phyloP scores from a whole-genome alignment of 164 flowering plant genomes.

The Aristolochia contorta region DNA sequence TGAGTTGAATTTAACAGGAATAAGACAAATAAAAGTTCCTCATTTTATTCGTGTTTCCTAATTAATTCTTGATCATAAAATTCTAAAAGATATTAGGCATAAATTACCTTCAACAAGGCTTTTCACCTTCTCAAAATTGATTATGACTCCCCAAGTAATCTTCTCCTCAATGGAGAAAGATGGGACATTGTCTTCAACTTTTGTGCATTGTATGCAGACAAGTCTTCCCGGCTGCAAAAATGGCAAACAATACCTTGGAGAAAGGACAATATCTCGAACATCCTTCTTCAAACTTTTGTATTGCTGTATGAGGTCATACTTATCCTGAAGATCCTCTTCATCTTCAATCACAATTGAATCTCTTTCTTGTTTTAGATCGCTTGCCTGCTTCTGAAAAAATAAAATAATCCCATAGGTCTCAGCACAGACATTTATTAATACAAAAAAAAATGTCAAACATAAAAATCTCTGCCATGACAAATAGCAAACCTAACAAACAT shows the following conservation, averaged over 20 bases:
- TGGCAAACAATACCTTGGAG: slow-evolving; percentile 85
- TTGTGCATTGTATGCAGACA: slow-evolving; percentile 47
- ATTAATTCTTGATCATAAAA: background rate
- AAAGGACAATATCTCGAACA: slow-evolving; percentile 55
- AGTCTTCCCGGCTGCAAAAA: slow-evolving; percentile 86
- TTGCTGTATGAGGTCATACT: slow-evolving; percentile 61
- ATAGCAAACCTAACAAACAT: background rate
- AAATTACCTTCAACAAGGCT: slow-evolving; percentile 53
- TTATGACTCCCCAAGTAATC: slow-evolving; percentile 84
- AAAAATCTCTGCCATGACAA: background rate
- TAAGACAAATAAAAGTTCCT: too few relatives aligned
- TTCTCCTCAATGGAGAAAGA: slow-evolving; percentile 58
- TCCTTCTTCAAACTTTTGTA: slow-evolving; percentile 72
- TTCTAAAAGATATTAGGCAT: background rate
- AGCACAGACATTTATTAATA: slow-evolving; percentile 4
- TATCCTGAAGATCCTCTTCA: slow-evolving; percentile 74
- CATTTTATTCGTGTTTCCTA: too few relatives aligned
- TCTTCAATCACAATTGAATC: slow-evolving; percentile 87
- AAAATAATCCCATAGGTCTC: background rate
- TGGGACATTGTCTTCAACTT: slow-evolving; percentile 35
- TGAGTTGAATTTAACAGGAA: too few relatives aligned
- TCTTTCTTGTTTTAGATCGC: slow-evolving; percentile 72
- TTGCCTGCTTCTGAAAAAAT: slow-evolving; percentile 65
- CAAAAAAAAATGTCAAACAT: slow-evolving; percentile 2
- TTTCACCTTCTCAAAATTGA: slow-evolving; percentile 67